Conservation (phyloP, 1,139 yeast genomes). For the Suhomyces yuchorum region DNA sequence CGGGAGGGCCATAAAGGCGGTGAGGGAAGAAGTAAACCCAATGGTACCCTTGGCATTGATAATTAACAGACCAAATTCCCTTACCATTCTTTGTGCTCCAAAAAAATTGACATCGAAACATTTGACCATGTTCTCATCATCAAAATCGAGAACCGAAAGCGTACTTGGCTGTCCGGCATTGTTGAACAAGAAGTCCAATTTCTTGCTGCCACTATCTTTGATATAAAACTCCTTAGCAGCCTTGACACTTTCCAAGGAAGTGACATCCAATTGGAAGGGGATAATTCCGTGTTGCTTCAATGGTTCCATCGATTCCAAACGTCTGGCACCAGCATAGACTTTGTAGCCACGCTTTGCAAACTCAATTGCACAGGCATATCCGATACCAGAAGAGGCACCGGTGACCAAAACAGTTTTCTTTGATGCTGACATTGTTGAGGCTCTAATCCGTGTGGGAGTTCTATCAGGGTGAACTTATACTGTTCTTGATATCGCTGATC, state of each 20-base stretch:
- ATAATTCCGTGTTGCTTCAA: constrained; percentile 44
- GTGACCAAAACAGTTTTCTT: constrained; percentile 58
- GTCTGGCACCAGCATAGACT: constrained; percentile 72
- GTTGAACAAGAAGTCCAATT: constrained; percentile 51
- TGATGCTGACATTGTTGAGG: neutral
- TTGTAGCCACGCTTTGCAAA: constrained; percentile 62
- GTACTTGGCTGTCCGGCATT: constrained; percentile 73
- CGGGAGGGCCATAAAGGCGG: constrained; percentile 73
- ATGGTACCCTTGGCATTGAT: constrained; percentile 71
- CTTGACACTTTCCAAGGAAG: constrained; percentile 48
- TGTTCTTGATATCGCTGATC: no score
- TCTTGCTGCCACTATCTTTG: neutral
- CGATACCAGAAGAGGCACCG: constrained; percentile 80
- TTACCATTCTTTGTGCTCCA: constrained; percentile 64
- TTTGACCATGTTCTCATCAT: constrained; percentile 54
- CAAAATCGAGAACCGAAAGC: constrained; percentile 71
- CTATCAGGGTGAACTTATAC: no score
- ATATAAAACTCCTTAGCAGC: constrained; percentile 42
- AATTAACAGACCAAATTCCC: constrained; percentile 59
- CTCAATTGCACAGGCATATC: constrained; percentile 65
- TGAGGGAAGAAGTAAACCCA: constrained; percentile 74
- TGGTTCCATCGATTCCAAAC: constrained; percentile 62
- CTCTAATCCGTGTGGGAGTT: no score
- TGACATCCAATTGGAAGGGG: constrained; percentile 3
- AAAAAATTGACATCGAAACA: constrained; percentile 70